phyloP scores from a whole-genome alignment of 2,329 filamentous ascomycete species.

The Cladosporium sp. region DNA sequence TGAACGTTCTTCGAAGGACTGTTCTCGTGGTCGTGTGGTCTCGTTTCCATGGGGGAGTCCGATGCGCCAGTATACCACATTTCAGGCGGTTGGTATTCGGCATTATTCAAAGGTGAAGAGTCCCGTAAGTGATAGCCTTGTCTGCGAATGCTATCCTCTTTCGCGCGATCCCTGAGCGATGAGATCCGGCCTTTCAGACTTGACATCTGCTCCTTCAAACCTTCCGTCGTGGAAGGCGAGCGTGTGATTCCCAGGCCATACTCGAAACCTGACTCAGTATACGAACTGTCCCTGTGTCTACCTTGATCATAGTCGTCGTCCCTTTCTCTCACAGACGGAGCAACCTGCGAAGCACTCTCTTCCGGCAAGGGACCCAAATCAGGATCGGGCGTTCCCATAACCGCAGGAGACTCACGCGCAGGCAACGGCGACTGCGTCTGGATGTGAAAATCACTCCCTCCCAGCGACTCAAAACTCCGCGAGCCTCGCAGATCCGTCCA shows the following conservation, averaged over 20 bases:
- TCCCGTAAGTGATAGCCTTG: conserved; percentile 68
- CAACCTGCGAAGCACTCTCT: conserved; percentile 24
- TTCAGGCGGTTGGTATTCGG: conserved; percentile 44
- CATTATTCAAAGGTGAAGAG: conserved; percentile 70
- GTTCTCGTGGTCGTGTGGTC: neutral
- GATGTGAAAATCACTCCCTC: neutral
- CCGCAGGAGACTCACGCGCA: conserved; percentile 8
- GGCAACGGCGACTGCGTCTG: conserved; percentile 15
- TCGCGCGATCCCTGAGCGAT: conserved; percentile 69
- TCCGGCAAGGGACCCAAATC: conserved; percentile 40
- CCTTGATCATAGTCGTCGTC: too few relatives aligned
- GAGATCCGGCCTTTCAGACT: conserved; percentile 83
- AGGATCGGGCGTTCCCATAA: conserved; percentile 35
- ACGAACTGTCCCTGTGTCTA: neutral
- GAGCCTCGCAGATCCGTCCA: conserved; percentile 11
- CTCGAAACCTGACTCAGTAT: neutral
- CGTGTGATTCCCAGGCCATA: conserved; percentile 49
- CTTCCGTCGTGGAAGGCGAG: conserved; percentile 67
- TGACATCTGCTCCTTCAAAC: conserved; percentile 78
- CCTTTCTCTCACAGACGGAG: neutral
- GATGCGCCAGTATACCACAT: conserved; percentile 23
- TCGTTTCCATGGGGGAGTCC: neutral
- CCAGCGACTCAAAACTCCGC: conserved; percentile 2
- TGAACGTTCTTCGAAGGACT: neutral
- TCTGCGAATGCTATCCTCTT: conserved; percentile 73